Evolutionary conservation across 164 flowering plant species (phyloP), one percentile per base, ranked within the genome.

Genomic region (Berberis vulgaris): DNA sequence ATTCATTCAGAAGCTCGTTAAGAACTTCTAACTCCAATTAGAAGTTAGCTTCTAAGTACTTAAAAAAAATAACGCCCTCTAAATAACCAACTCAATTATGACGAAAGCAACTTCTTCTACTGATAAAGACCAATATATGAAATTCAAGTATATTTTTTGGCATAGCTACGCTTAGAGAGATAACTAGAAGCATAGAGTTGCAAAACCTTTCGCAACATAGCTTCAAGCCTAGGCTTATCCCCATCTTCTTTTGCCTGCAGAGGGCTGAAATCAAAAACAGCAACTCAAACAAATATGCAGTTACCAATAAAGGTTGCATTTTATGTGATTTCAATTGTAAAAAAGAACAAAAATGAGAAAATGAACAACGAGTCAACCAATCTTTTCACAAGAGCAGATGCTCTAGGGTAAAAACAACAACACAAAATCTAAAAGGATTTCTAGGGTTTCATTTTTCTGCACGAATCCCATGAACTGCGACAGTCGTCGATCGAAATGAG

Each of bases 221-320:
- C 97, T 77, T 80, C 90, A 67, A 90, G 83, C 52, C 96, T 96
- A 7, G 98, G 97, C 73, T 93, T 93, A 71, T 93, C 98, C 44
- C 69, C 84, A 79, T 88, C 98, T 83, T 82, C 86, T 76, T 84
- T 93, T 67, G 94, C 96, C 98, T 93, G 76, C 65, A 78, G 49
- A 69, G 59, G 56, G 66, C 57, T 54, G 60, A 67, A 12, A 63
- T 63, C 52, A 52, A 60, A 57, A 44, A 57, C 50, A 59, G 52
- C 50, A 55, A 69, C 55, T 61, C 60, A 49, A 72, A 59, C 54
- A 62, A 45, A 59, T 43, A 26, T 26, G 26, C 26, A 26, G 26
- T 26, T 26, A 26, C 26, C 26, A 26, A 26, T 26, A 26, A 26
- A 26, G 26, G 26, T 26, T 26, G 26, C 26, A 26, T 26, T 26